Conservation (phyloP, 176 grass and related monocot species). For the Avena atlantica region DNA sequence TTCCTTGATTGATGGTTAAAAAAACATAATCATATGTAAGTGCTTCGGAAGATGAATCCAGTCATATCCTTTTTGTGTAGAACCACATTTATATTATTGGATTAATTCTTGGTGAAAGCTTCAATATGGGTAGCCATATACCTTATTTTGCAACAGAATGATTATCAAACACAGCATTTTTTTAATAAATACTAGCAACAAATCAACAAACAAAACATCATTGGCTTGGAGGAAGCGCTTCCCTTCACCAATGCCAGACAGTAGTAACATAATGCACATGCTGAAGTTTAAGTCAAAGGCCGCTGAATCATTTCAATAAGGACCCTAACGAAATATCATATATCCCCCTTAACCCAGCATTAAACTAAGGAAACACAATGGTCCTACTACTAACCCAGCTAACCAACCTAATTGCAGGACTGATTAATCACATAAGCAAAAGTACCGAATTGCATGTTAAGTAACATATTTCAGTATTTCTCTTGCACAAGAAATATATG, state of each 20-base stretch:
- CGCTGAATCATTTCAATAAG: neutral
- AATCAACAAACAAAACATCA: neutral
- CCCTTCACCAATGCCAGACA: neutral
- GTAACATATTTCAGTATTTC: neutral
- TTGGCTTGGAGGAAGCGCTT: neutral
- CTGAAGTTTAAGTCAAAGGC: slow-evolving; percentile 11
- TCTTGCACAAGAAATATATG: neutral
- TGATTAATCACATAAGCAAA: slow-evolving; percentile 5
- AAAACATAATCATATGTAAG: neutral
- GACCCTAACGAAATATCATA: slow-evolving; percentile 27
- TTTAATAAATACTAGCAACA: slow-evolving; percentile 3
- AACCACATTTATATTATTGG: neutral
- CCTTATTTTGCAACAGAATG: slow-evolving; percentile 3
- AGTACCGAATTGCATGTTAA: neutral
- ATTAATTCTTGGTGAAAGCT: slow-evolving; percentile 21
- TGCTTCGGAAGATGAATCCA: neutral
- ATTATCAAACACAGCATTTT: neutral
- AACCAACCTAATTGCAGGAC: neutral
- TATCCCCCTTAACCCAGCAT: neutral
- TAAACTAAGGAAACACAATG: neutral
- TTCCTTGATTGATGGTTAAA: neutral
- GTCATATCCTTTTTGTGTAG: neutral
- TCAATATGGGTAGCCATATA: neutral
- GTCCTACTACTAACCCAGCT: slow-evolving; percentile 10
- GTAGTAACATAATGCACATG: too few species aligned